Evolutionary conservation across 768 basidiomycete species (phyloP), one percentile per base, ranked within the genome.

Genomic region (Favolaschia claudopus): DNA sequence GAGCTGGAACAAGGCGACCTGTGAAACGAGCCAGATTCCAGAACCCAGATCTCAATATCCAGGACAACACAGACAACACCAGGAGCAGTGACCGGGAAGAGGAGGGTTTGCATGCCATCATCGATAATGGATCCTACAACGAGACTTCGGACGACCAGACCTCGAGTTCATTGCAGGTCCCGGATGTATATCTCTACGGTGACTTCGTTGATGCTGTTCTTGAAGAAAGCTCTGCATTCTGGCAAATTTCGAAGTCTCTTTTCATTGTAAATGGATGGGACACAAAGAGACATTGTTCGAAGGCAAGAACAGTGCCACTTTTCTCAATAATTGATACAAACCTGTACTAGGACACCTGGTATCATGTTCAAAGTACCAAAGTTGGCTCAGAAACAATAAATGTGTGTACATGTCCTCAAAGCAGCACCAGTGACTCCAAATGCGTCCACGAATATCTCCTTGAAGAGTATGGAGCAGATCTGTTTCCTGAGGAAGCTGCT

Each of bases 201-300:
- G 56, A 27, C 5, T 48, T 28, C 33, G 17, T 24, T 3, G 47
- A 48, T 15, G 39, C 29, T 28, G 56, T 58, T 6, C 28, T 19
- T 4, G 47, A 36, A 15, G 45, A 40, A 20, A 27, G 47, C 4
- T 13, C 7, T 4, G 32, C 49, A 20, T 46, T 51, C 42, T 20
- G 25, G 4, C 51, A 34, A 25, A 45, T 39, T 15, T 14, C 5
- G 20, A 25, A 5, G n/a, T 32, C 29, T 24, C n/a, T 38, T 34
- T 60, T 49, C 12, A 43, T 60, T 0, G 58, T 60, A 4, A 49
- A 60, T 34, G 58, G 58, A 0, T 54, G 58, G 58, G 51, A 52
- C 19, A 3, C 22, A 1, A 46, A 44, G 25, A 19, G 2, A 7
- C 22, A 25, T 12, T 19, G 27, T 9, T 55, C 54, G 5, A 55